A percentile compares a stretch with the other conserved stretches of the same genome.
Conservation (phyloP, 2,329 filamentous ascomycete genomes). For the Hortaea werneckii region DNA sequence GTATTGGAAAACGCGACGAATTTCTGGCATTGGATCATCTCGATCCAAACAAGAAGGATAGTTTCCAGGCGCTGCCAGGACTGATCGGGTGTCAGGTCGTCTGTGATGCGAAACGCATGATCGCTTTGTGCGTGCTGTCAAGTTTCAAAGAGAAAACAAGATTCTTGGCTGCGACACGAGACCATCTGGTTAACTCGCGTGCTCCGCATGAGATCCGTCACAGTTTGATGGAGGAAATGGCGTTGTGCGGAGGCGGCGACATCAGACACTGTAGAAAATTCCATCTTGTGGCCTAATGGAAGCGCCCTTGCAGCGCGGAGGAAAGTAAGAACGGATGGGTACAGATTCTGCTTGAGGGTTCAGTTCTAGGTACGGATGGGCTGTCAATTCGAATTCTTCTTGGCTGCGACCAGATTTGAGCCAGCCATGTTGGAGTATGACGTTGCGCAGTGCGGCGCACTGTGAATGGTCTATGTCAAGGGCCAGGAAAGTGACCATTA, state of each 20-base stretch:
- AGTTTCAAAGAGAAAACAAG: no score
- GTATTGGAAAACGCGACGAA: constrained; percentile 1
- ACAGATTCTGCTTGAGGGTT: not conserved
- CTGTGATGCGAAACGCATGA: constrained; percentile 8
- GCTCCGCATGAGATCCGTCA: not conserved
- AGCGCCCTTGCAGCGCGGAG: constrained; percentile 4
- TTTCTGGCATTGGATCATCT: constrained; percentile 8
- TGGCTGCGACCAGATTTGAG: constrained; percentile 3
- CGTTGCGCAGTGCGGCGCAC: constrained; percentile 8
- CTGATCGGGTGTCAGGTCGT: constrained; percentile 1
- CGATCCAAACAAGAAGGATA: constrained; percentile 9
- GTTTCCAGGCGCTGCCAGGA: constrained; percentile 7
- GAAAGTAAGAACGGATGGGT: constrained; percentile 5
- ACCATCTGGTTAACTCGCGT: not conserved
- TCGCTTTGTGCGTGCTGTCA: constrained; percentile 2
- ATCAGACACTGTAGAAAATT: constrained; percentile 8
- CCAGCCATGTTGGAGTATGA: constrained; percentile 8
- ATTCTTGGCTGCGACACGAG: no score
- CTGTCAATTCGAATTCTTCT: constrained; percentile 3
- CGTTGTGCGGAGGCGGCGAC: no score
- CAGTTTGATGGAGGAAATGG: no score
- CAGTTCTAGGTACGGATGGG: not conserved
- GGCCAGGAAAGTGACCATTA: no score
- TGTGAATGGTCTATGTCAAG: constrained; percentile 5
- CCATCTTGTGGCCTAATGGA: not conserved